Percentiles rank a stretch among this genome's conserved stretches.
phyloP scores from a whole-genome alignment of 345 rosid genomes.

The Camelina hispida region DNA sequence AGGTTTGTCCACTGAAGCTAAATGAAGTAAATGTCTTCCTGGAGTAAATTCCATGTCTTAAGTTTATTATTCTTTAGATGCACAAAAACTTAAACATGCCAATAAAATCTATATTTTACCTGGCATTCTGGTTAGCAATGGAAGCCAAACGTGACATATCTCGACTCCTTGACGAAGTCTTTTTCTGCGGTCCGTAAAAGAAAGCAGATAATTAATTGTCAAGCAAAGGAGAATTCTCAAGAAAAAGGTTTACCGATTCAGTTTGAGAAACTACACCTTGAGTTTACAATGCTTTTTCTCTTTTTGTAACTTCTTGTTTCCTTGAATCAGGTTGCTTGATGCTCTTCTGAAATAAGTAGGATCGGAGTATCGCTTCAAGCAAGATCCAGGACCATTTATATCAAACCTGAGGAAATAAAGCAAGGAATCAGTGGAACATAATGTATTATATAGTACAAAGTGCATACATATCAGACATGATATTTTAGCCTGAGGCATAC shows the following conservation, averaged over 20 bases:
- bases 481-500: slow-evolving; percentile 48
- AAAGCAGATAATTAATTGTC: slow-evolving; percentile 2
- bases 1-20: slow-evolving; percentile 48
- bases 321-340: slow-evolving; percentile 53
- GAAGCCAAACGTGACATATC: slow-evolving; percentile 55
- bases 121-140: slow-evolving; percentile 53
- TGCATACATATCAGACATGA: slow-evolving; percentile 6
- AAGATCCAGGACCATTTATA: slow-evolving; percentile 85
- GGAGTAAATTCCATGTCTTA: slow-evolving; percentile 40
- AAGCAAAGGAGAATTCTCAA: neutral
- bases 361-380: slow-evolving; percentile 90
- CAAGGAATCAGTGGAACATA: slow-evolving; percentile 36
- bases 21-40: slow-evolving; percentile 65
- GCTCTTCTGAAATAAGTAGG: slow-evolving; percentile 82
- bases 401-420: slow-evolving; percentile 66
- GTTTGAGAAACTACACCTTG: slow-evolving; percentile 57
- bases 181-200: slow-evolving; percentile 64
- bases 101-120: slow-evolving; percentile 49
- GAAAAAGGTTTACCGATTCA: neutral
- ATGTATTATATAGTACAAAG: neutral
- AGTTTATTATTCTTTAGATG: neutral
- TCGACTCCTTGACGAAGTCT: slow-evolving; percentile 55
- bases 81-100: neutral
- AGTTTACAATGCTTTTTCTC: slow-evolving; percentile 61
- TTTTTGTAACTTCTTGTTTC: slow-evolving; percentile 56